Evolutionary conservation across 2,329 filamentous ascomycete species (phyloP).

Genomic region (Cladosporium austrohemisphaericum): DNA sequence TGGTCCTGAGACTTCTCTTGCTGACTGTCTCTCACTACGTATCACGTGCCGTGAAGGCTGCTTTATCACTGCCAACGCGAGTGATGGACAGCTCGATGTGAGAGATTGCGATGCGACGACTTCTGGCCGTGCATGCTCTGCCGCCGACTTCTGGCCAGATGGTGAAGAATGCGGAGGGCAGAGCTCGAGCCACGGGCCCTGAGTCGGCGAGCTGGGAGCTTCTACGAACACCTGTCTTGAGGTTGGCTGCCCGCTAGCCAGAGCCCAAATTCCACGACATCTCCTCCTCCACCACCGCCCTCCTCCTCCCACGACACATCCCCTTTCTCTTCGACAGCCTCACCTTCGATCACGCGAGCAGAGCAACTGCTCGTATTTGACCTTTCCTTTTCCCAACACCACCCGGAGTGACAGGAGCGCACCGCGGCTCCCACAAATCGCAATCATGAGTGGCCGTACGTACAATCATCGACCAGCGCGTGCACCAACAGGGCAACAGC

Average conservation of each 20-base stretch:
- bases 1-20: neutral
- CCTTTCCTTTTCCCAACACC: slow-evolving; percentile 14
- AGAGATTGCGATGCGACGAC: slow-evolving; percentile 6
- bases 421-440: slow-evolving; percentile 9
- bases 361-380: slow-evolving; percentile 5
- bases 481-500: slow-evolving; percentile 21
- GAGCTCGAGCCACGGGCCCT: neutral
- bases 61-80: neutral
- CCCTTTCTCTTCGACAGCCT: slow-evolving; percentile 24
- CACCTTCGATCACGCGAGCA: slow-evolving; percentile 6
- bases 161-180: neutral
- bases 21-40: no score
- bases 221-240: slow-evolving; percentile 14
- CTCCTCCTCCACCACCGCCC: neutral
- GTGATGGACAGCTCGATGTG: neutral
- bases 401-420: slow-evolving; percentile 17
- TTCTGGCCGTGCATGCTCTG: no score
- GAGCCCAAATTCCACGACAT: slow-evolving; percentile 15
- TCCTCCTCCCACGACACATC: slow-evolving; percentile 9
- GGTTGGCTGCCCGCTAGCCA: neutral
- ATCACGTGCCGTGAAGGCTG: neutral
- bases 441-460: slow-evolving; percentile 58
- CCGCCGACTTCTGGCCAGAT: slow-evolving; percentile 4
- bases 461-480: slow-evolving; percentile 25
- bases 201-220: slow-evolving; percentile 1